Evolutionary conservation across 345 rosid species (phyloP).

Genomic region (Hibiscus trionum): DNA sequence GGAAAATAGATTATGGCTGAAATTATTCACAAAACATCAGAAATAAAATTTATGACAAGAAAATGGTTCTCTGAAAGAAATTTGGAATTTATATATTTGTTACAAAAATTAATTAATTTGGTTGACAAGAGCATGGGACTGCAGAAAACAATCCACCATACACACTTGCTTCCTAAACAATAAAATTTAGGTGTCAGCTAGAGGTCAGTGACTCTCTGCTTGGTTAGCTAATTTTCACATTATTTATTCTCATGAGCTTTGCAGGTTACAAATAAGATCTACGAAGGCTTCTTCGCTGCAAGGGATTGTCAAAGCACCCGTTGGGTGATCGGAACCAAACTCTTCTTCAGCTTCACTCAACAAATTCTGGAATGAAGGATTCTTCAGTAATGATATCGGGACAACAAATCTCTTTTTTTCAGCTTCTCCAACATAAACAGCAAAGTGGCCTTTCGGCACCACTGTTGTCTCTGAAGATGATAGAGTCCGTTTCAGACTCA

Average conservation of each 20-base stretch:
- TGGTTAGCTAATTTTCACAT: neutral
- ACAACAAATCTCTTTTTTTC: neutral
- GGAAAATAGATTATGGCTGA: too few relatives aligned
- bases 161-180: neutral
- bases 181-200: neutral
- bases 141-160: neutral
- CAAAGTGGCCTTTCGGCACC: neutral
- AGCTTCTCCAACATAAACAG: neutral
- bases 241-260: neutral
- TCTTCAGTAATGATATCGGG: neutral
- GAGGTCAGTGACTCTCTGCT: neutral
- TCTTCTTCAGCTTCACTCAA: constrained; percentile 28
- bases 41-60: too few relatives aligned
- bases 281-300: neutral
- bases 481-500: neutral
- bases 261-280: neutral
- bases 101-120: neutral
- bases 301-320: neutral
- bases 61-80: too few relatives aligned
- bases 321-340: neutral
- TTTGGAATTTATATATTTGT: neutral
- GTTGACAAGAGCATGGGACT: neutral
- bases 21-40: too few relatives aligned
- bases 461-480: neutral
- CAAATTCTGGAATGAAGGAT: neutral